These are phyloP conservation scores for Aphanomyces astaci DNA, from an alignment of 352 stramenopile species.

Conservation along the genomic window DNA sequence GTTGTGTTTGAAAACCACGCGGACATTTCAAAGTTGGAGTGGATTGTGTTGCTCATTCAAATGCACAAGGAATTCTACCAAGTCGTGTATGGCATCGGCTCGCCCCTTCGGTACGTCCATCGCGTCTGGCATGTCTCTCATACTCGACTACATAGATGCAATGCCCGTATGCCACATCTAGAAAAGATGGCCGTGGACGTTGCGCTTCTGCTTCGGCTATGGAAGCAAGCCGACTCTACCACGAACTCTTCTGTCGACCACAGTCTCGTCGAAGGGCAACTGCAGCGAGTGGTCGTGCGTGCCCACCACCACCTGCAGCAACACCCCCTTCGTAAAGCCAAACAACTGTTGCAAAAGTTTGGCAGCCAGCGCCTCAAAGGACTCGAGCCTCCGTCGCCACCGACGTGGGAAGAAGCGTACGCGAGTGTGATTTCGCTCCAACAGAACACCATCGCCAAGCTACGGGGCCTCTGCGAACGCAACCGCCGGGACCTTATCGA, in stretches of 20 bases:
- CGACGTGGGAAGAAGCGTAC: conserved; percentile 68
- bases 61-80: conserved; percentile 58
- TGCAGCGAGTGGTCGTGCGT: conserved; percentile 55
- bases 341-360: conserved; percentile 59
- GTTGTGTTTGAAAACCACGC: conserved; percentile 61
- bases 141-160: neutral
- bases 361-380: conserved; percentile 13
- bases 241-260: conserved; percentile 27
- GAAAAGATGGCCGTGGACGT: conserved; percentile 38
- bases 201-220: conserved; percentile 37
- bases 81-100: conserved; percentile 30
- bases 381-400: conserved; percentile 7
- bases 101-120: neutral
- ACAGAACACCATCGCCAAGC: conserved; percentile 60
- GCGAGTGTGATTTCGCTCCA: conserved; percentile 60
- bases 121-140: neutral
- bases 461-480: conserved; percentile 47
- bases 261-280: conserved; percentile 31
- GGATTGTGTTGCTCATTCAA: conserved; percentile 36
- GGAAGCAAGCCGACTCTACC: conserved; percentile 36
- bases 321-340: conserved; percentile 55
- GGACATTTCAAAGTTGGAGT: conserved; percentile 61
- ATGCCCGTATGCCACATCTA: conserved; percentile 44
- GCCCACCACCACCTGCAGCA: conserved; percentile 47
- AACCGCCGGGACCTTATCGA: conserved; percentile 37